These are phyloP conservation scores for Penicillium canescens DNA, from an alignment of 495 filamentous ascomycete species.

Conservation along the genomic window DNA sequence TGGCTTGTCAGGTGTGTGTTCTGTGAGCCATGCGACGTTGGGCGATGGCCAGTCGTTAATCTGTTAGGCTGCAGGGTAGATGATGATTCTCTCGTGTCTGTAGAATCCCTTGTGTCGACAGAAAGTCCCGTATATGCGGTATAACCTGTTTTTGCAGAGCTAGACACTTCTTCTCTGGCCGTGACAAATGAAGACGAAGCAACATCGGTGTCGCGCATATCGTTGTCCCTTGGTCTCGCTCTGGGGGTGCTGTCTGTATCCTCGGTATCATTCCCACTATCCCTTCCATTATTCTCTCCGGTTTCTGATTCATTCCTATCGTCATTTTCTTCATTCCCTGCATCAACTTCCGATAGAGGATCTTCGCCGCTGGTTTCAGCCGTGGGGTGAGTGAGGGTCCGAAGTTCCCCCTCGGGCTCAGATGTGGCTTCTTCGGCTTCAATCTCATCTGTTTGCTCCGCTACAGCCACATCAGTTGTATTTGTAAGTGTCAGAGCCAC, in stretches of 20 bases:
- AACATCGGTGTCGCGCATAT: slow-evolving; percentile 13
- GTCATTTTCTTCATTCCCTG: not conserved
- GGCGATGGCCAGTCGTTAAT: slow-evolving; percentile 1
- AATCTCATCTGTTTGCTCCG: slow-evolving; percentile 14
- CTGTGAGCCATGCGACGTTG: slow-evolving; percentile 15
- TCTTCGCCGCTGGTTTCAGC: slow-evolving; percentile 5
- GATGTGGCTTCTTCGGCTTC: slow-evolving; percentile 15
- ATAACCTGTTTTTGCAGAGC: slow-evolving; percentile 11
- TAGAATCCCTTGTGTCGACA: too few species aligned
- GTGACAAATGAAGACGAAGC: slow-evolving; percentile 35
- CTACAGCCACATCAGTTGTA: slow-evolving; percentile 10
- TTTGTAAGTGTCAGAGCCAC: slow-evolving; percentile 22
- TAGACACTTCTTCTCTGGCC: slow-evolving; percentile 25
- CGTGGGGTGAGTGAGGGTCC: slow-evolving; percentile 17
- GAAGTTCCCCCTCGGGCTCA: slow-evolving; percentile 19
- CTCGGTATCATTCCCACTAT: not conserved
- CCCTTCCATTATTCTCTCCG: slow-evolving; percentile 8
- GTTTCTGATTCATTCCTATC: slow-evolving; percentile 5
- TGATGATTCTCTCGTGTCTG: slow-evolving; percentile 10
- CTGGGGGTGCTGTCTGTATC: slow-evolving; percentile 18
- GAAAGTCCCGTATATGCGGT: slow-evolving; percentile 14
- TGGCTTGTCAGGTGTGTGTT: slow-evolving; percentile 18
- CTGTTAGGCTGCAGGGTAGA: slow-evolving; percentile 18
- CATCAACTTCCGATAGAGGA: slow-evolving; percentile 11
- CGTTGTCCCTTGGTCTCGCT: slow-evolving; percentile 1